A percentile compares a stretch with the other conserved stretches of the same genome.
phyloP scores from a whole-genome alignment of 352 stramenopile genomes.

The Phytophthora palmivora region DNA sequence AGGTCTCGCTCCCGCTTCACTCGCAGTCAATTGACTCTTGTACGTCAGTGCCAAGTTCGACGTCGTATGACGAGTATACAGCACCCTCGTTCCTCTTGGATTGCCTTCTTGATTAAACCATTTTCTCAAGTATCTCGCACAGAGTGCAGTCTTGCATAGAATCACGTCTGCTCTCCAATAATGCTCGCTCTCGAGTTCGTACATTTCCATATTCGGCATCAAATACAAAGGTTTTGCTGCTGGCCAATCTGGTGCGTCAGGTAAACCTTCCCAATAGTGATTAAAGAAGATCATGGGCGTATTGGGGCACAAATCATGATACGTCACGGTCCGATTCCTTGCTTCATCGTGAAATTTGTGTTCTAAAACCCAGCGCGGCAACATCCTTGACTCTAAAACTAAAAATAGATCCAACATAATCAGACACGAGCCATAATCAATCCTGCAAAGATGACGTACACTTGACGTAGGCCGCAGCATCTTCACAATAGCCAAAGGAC shows the following conservation, averaged over 20 bases:
- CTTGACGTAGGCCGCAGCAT: conserved; percentile 67
- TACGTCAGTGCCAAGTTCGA: conserved; percentile 46
- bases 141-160: conserved; percentile 61
- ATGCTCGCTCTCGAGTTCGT: conserved; percentile 53
- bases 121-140: conserved; percentile 40
- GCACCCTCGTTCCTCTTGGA: conserved; percentile 46
- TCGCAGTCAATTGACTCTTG: conserved; percentile 27
- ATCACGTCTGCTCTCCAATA: conserved; percentile 56
- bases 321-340: conserved; percentile 38
- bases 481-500: conserved; percentile 76
- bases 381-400: conserved; percentile 54
- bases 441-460: conserved; percentile 40
- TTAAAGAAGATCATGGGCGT: conserved; percentile 68
- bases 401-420: conserved; percentile 3
- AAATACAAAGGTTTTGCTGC: conserved; percentile 52
- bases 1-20: conserved; percentile 8
- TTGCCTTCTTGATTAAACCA: conserved; percentile 77
- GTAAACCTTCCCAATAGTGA: conserved; percentile 60
- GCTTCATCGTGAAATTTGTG: conserved; percentile 32
- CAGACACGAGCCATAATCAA: background rate
- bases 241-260: conserved; percentile 36
- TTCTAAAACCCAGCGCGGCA: conserved; percentile 53
- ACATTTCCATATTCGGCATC: conserved; percentile 74
- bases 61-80: conserved; percentile 74
- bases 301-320: conserved; percentile 59